Conservation (phyloP, 2,329 filamentous ascomycete species). For the Aspergillus pseudoterreus region DNA sequence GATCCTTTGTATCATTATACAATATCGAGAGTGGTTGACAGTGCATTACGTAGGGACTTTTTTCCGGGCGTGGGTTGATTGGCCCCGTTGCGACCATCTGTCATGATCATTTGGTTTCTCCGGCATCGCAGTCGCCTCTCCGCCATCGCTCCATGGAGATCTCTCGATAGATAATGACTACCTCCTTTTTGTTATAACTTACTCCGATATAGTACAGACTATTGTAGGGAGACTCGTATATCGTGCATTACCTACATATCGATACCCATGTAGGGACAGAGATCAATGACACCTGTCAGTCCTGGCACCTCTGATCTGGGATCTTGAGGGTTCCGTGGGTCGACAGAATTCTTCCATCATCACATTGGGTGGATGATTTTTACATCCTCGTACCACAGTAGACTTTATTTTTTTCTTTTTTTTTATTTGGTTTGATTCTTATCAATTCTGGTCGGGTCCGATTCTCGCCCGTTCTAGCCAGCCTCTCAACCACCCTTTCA, state of each 20-base stretch:
- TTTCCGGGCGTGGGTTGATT: conserved; percentile 3
- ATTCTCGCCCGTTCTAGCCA: not conserved
- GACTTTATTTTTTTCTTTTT: not conserved
- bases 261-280: no score
- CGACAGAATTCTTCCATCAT: conserved; percentile 3
- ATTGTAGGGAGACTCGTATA: no score
- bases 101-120: not conserved
- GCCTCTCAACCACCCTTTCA: not conserved
- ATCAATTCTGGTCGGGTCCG: not conserved
- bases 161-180: not conserved
- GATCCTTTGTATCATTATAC: no score
- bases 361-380: not conserved
- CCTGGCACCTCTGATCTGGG: conserved; percentile 6
- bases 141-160: not conserved
- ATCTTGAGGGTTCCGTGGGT: conserved; percentile 12
- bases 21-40: not conserved
- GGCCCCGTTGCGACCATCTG: not conserved
- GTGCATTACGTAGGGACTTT: conserved; percentile 15
- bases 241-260: no score
- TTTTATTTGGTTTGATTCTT: not conserved
- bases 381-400: no score
- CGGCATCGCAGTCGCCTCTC: not conserved
- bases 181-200: no score
- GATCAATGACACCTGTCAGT: conserved; percentile 3
- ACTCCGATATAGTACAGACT: no score